Base-by-base conservation (phyloP, 179 eudicot species). In the Silene noctiflora region DNA sequence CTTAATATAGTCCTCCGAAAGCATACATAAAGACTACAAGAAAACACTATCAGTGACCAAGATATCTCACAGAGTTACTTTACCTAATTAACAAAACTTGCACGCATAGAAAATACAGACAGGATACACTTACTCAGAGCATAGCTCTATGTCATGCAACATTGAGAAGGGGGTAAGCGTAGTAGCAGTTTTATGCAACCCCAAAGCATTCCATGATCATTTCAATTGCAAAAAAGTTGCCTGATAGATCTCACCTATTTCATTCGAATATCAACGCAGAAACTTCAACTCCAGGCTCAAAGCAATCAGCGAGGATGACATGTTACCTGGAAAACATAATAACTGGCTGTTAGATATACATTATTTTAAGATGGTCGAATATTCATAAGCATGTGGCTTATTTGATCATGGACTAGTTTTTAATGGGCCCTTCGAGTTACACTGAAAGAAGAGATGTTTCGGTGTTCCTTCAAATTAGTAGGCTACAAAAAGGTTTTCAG, bases 61-160 rank as follows among this genome's bases (percentile, higher is more conserved):
- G 35, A 66, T 33, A 16, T 16, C 22, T 35, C 71, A 21, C 10
- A 7, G n/a, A 44, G 25, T 46, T 46, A 69, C 4, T 9, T 44
- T 55, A 44, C 55, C 58, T 69, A 71, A 51, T 16, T 51, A 51
- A 71, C 62, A 71, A 71, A 53, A 51, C 61, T 71, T 24, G 44
- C 6, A 11, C 21, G 62, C 72, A 20, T 53, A 69, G 24, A 33
- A 53, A 25, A 51, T 53, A 71, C 62, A 71, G 44, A 25, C 63
- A 22, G 8, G 62, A 51, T 44, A 25, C 62, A 71, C 12, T 13
- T 48, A 3, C 24, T 11, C 13, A 3, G 19, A 20, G 22, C 11
- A 14, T 4, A 42, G 39, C 17, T 65, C 44, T 42, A 4, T 9
- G 24, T 0, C 14, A 67, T 35, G 53, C 35, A 35, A 7, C 22